A percentile compares a stretch with the other conserved stretches of the same genome.
Evolutionary conservation across 108 stramenopile species (phyloP).

Genomic region (Skeletonema potamos): DNA sequence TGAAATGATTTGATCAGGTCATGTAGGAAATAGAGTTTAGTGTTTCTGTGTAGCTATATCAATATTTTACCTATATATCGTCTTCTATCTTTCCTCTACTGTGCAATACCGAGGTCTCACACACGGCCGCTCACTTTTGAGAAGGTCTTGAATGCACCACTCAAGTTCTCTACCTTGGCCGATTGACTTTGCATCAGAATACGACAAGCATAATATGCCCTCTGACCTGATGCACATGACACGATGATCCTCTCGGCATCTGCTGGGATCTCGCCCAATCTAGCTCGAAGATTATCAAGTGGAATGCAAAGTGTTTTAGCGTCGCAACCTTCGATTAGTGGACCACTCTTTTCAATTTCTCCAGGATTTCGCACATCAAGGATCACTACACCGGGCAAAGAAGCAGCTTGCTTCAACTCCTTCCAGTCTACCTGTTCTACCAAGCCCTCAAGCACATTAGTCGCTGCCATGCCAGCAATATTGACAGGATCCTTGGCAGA

Average conservation of each 20-base stretch:
- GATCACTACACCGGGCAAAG: constrained; percentile 38
- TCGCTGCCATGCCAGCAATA: constrained; percentile 73
- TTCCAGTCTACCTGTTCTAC: constrained; percentile 69
- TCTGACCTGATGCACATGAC: constrained; percentile 64
- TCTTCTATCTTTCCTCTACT: background rate
- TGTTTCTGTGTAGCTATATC: background rate
- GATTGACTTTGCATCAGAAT: constrained; percentile 64
- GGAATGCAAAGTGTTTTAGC: constrained; percentile 58
- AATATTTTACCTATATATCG: too few relatives aligned
- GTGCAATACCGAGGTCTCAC: background rate
- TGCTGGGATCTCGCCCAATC: constrained; percentile 52
- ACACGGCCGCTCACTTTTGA: constrained; percentile 3
- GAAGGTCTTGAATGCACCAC: constrained; percentile 64
- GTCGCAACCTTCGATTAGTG: constrained; percentile 25
- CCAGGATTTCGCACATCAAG: constrained; percentile 58
- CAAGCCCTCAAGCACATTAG: constrained; percentile 63
- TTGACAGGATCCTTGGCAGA: constrained; percentile 72
- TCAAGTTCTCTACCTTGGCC: constrained; percentile 57
- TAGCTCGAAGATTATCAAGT: constrained; percentile 49
- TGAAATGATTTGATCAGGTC: constrained; percentile 6
- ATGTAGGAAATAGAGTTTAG: background rate
- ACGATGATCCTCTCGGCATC: constrained; percentile 57
- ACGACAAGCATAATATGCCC: constrained; percentile 69
- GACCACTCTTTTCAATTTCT: constrained; percentile 54
- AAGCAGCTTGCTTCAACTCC: constrained; percentile 43